Conservation (phyloP, 78 protist species). For the Isochrysis galbana region DNA sequence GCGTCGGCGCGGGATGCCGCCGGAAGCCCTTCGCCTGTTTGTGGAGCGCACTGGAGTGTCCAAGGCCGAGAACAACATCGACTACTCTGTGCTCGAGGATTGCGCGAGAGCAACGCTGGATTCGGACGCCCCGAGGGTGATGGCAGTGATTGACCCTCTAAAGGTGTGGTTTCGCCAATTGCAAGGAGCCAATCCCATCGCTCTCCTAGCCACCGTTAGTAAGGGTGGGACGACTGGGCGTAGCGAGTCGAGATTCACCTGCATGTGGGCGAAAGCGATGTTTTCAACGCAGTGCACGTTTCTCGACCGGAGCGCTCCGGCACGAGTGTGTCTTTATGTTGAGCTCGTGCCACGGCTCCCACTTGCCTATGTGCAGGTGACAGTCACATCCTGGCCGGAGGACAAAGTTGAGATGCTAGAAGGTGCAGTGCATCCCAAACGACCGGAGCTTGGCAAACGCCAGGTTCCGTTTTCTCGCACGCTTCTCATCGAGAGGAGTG, state of each 20-base stretch:
- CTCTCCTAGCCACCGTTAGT: no score
- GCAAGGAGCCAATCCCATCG: no score
- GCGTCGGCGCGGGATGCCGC: slow-evolving; percentile 52
- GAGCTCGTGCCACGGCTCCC: background rate
- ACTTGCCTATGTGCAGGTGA: slow-evolving; percentile 47
- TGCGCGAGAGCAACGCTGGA: slow-evolving; percentile 36
- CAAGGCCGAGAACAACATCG: slow-evolving; percentile 44
- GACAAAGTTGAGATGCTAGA: slow-evolving; percentile 9
- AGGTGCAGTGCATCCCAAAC: slow-evolving; percentile 40
- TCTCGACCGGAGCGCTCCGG: no score
- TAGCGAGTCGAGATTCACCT: no score
- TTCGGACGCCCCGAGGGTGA: slow-evolving; percentile 20
- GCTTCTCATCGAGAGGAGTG: slow-evolving; percentile 61
- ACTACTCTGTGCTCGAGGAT: slow-evolving; percentile 50
- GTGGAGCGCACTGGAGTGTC: slow-evolving; percentile 47
- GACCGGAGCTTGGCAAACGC: slow-evolving; percentile 11
- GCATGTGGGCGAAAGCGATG: no score
- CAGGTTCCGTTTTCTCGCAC: background rate
- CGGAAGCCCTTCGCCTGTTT: slow-evolving; percentile 34
- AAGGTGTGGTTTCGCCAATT: no score
- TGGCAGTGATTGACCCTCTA: slow-evolving; percentile 63
- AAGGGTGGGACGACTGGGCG: no score
- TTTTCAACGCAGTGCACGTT: no score
- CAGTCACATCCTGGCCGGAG: slow-evolving; percentile 51
- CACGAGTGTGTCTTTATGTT: no score